Evolutionary conservation across 225 moss, liverwort and hornwort species (phyloP).

Genomic region (Marchantia paleacea): DNA sequence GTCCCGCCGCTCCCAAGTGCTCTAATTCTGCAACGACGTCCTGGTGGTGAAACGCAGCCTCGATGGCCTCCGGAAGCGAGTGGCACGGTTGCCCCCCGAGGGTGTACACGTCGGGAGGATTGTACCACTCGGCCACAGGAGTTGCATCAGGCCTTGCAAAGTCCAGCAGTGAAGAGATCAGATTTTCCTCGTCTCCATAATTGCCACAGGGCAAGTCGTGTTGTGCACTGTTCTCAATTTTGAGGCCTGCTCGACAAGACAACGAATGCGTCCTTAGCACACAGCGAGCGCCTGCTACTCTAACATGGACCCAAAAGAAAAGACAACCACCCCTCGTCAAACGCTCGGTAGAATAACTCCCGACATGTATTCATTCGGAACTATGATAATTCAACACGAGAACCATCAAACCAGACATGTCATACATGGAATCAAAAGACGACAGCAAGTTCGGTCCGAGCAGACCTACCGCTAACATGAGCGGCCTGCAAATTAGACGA

Average conservation of each 20-base stretch:
- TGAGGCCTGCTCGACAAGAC: conserved; percentile 13
- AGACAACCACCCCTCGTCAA: background rate
- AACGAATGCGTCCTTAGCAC: background rate
- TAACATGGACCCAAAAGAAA: background rate
- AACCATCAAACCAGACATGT: background rate
- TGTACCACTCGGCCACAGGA: conserved; percentile 54
- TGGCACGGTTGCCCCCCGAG: conserved; percentile 35
- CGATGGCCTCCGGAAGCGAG: conserved; percentile 46
- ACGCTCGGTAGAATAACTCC: background rate
- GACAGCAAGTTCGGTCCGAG: background rate
- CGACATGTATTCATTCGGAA: background rate
- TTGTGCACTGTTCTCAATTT: conserved; percentile 17
- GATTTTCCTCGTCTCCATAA: conserved; percentile 50
- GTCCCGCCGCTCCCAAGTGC: conserved; percentile 35
- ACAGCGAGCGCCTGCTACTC: too few species aligned
- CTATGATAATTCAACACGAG: background rate
- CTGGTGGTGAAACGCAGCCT: conserved; percentile 50
- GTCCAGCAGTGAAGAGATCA: conserved; percentile 52
- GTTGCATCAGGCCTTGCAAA: conserved; percentile 49
- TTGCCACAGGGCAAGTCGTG: conserved; percentile 36
- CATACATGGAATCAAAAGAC: background rate
- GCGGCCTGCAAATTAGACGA: conserved; percentile 37
- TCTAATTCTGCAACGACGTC: conserved; percentile 37
- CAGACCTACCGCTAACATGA: background rate
- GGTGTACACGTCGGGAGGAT: conserved; percentile 38